Percentiles rank a stretch among this genome's conserved stretches.
These are phyloP conservation scores for Rhinocladiella similis DNA, from an alignment of 2,329 filamentous ascomycete genomes.

Conservation along the genomic window DNA sequence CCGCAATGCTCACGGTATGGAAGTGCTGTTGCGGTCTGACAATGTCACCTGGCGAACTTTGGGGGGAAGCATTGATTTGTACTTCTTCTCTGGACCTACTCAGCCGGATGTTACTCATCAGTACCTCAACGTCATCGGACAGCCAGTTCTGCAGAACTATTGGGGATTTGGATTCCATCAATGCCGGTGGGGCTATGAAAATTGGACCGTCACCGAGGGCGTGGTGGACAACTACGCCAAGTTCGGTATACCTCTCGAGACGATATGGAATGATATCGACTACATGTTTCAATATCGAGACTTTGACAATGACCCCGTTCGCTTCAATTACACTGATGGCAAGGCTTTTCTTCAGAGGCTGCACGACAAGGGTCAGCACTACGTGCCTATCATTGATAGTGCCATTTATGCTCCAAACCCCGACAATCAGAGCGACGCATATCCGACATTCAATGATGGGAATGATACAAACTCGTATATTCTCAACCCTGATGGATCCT, in stretches of 20 bases:
- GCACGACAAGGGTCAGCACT: conserved; percentile 57
- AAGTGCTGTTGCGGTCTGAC: conserved; percentile 63
- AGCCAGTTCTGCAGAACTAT: conserved; percentile 78
- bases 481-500: conserved; percentile 55
- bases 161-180: conserved; percentile 82
- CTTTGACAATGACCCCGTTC: conserved; percentile 57
- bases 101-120: conserved; percentile 68
- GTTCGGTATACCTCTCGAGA: conserved; percentile 59
- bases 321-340: conserved; percentile 52
- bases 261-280: conserved; percentile 46
- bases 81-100: conserved; percentile 73
- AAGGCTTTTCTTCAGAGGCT: conserved; percentile 54
- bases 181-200: conserved; percentile 78
- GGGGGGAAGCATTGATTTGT: conserved; percentile 76
- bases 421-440: conserved; percentile 65
- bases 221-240: conserved; percentile 55
- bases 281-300: conserved; percentile 63
- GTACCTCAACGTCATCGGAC: conserved; percentile 69
- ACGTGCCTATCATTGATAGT: conserved; percentile 61
- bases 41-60: conserved; percentile 72
- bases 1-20: conserved; percentile 74
- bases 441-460: conserved; percentile 53
- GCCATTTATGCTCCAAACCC: conserved; percentile 74
- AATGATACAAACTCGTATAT: conserved; percentile 52
- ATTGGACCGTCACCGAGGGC: conserved; percentile 63